Conservation (phyloP, 2,329 filamentous ascomycete species). For the Juglanconis oblonga region DNA sequence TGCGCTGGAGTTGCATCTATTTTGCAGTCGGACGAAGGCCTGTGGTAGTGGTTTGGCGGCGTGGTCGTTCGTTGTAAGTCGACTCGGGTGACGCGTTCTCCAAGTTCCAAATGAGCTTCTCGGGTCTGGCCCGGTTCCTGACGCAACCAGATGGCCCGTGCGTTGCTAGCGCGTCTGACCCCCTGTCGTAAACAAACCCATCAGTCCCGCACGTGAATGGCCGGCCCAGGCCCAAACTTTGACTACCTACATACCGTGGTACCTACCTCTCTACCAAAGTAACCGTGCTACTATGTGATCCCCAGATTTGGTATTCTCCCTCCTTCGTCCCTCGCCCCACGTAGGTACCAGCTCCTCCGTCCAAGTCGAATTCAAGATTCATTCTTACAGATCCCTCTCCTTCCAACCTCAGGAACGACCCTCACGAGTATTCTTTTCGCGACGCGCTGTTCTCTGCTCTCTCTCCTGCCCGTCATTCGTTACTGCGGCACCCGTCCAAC, state of each 20-base stretch:
- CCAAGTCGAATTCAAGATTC: neutral
- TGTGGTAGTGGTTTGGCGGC: neutral
- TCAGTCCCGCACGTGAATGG: too few relatives aligned
- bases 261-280: too few relatives aligned
- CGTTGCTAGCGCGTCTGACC: neutral
- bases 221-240: too few relatives aligned
- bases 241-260: too few relatives aligned
- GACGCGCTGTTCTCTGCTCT: neutral
- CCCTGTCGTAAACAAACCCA: neutral
- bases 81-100: constrained; percentile 13
- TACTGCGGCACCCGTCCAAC: neutral
- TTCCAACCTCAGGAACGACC: constrained; percentile 14
- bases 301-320: neutral
- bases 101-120: too few relatives aligned
- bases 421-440: constrained; percentile 4
- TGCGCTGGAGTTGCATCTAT: neutral
- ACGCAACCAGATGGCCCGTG: constrained; percentile 15
- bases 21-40: neutral
- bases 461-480: neutral
- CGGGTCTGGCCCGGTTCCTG: constrained; percentile 6
- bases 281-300: too few relatives aligned
- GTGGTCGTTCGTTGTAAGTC: neutral
- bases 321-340: constrained; percentile 5
- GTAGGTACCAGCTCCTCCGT: neutral
- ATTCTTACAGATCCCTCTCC: neutral